Base-by-base conservation (phyloP, 2,329 filamentous ascomycete species). In the Fusarium sublunatum region DNA sequence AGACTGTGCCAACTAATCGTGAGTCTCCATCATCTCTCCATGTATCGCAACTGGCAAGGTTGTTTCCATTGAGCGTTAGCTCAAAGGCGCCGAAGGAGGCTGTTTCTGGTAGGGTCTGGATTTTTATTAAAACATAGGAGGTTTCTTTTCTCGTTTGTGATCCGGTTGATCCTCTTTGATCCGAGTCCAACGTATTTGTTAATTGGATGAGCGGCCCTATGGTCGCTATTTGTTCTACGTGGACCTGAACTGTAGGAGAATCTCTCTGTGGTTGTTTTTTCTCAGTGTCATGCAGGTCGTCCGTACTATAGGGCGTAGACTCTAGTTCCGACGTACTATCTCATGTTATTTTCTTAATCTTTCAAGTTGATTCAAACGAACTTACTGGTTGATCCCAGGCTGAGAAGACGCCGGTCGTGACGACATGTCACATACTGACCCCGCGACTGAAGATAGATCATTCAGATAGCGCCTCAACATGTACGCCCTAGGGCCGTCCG, bases 401-500 rank as follows among this genome's bases (percentile, higher is more conserved):
- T 32, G 22, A 3, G 39, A 26, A 1, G 39, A 53, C 5, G 8
- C 12, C 2, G 39, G 32, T 8, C 48, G 19, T 6, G 48, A 54
- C 2, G 40, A 34, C n/a, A 31, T 22, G 1, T 19, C 48, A 4
- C 39, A 56, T 6, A 54, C 53, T 38, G 49, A 56, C 5, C 28
- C 49, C 3, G 53, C 53, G 2, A 54, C 15, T 2, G 53, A 56
- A 5, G 32, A 54, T 19, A 56, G 12, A 5, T 54, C 53, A 15
- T 55, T n/a, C 12, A 55, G 8, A 19, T 54, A 56, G 5, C 53
- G 35, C 7, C 29, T 53, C 28, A 56, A 5, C 19, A 54, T 28
- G 22, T 45, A 54, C 2, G 32, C 8, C 5, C 35, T 32, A 6
- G 49, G 13, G 2, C 34, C 53, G 3, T 39, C 24, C 1, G 26